A percentile compares a stretch with the other conserved stretches of the same genome.
phyloP scores from a whole-genome alignment of 257 asterid genomes.

The Lantana camara region DNA sequence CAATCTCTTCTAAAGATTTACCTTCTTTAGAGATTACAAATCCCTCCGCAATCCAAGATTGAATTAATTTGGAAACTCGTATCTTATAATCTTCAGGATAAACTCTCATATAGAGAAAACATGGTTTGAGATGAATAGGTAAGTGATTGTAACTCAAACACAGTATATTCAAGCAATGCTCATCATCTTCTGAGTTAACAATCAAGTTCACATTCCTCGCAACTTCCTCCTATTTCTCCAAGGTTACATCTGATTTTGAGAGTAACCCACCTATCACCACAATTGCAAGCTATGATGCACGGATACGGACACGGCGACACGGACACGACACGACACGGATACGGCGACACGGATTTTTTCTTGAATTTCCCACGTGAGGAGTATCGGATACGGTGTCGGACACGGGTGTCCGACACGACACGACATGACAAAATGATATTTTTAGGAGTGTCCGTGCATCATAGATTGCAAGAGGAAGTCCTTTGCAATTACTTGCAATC shows the following conservation, averaged over 20 bases:
- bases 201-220: not conserved
- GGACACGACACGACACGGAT: no score
- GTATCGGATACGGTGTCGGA: no score
- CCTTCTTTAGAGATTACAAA: not conserved
- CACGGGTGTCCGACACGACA: no score
- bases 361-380: no score
- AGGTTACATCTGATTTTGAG: not conserved
- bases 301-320: no score
- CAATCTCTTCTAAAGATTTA: slow-evolving; percentile 32
- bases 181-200: no score
- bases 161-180: slow-evolving; percentile 5
- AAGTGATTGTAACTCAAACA: not conserved
- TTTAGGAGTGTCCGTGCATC: no score
- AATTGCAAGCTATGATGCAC: no score
- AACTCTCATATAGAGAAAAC: slow-evolving; percentile 7
- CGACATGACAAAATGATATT: no score
- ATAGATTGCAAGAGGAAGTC: slow-evolving; percentile 25
- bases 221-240: not conserved
- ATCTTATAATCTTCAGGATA: not conserved
- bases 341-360: no score
- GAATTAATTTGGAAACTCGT: not conserved
- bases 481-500: slow-evolving; percentile 16
- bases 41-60: slow-evolving; percentile 23
- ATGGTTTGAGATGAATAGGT: not conserved
- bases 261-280: slow-evolving; percentile 13